phyloP scores from a whole-genome alignment of 495 filamentous ascomycete species.

The Hypoxylon crocopeplum region DNA sequence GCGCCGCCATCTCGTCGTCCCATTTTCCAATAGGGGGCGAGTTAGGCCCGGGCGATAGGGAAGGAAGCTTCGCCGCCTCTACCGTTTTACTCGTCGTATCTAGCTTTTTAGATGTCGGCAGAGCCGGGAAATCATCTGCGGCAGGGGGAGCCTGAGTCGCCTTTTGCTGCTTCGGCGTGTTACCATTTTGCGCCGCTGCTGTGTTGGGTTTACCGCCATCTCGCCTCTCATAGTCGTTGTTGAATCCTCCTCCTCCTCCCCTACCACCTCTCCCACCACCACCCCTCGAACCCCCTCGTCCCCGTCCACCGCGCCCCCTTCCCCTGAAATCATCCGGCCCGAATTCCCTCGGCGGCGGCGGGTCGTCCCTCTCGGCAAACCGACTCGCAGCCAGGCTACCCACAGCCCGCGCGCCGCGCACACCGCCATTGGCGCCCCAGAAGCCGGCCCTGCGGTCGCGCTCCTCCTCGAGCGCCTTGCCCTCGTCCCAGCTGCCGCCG shows the following conservation, averaged over 20 bases:
- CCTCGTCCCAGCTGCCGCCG: conserved; percentile 55
- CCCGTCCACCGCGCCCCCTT: conserved; percentile 36
- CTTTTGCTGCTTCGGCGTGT: conserved; percentile 16
- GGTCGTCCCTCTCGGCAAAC: conserved; percentile 39
- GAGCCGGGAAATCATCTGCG: conserved; percentile 52
- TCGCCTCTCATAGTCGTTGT: conserved; percentile 27
- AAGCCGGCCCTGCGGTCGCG: conserved; percentile 44
- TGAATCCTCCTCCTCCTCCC: conserved; percentile 39
- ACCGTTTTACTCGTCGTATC: conserved; percentile 27
- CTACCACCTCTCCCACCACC: conserved; percentile 21
- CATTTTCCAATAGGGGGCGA: conserved; percentile 50
- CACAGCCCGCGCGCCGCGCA: conserved; percentile 40
- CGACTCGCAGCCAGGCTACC: conserved; percentile 43
- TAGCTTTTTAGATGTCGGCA: conserved; percentile 45
- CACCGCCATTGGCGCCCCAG: conserved; percentile 51
- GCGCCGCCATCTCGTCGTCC: conserved; percentile 56
- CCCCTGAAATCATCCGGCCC: conserved; percentile 39
- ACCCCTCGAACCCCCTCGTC: conserved; percentile 32
- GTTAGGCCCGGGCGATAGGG: conserved; percentile 14
- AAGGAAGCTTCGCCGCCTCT: conserved; percentile 3
- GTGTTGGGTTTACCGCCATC: not conserved
- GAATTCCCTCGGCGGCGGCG: conserved; percentile 29
- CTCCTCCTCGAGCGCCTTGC: conserved; percentile 44
- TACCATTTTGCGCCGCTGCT: conserved; percentile 32
- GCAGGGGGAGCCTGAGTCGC: conserved; percentile 28